Evolutionary conservation across 805 yeast genomes (phyloP).

Genomic region (Ogataea allantospora): DNA sequence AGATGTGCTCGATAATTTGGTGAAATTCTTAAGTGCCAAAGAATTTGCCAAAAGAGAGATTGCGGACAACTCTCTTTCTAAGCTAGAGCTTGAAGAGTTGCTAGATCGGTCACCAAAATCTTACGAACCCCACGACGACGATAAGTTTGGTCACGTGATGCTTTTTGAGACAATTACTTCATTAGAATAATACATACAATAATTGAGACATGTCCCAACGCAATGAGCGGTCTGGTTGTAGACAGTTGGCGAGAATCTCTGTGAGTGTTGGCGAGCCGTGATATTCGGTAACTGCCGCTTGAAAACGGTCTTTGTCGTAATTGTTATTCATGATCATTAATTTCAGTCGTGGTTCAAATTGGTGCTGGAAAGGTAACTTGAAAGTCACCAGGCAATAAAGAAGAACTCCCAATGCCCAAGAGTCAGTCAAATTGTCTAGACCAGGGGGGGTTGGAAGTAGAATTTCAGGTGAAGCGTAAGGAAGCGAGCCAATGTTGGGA

Average conservation of each 20-base stretch:
- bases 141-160: slow-evolving; percentile 27
- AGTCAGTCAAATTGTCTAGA: slow-evolving; percentile 68
- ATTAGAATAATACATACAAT: slow-evolving; percentile 22
- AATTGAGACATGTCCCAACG: slow-evolving; percentile 13
- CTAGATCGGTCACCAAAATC: slow-evolving; percentile 47
- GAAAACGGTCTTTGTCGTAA: slow-evolving; percentile 48
- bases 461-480: slow-evolving; percentile 90
- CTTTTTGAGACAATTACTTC: slow-evolving; percentile 38
- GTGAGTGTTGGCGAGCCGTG: slow-evolving; percentile 1
- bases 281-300: slow-evolving; percentile 25
- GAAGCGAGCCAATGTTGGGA: slow-evolving; percentile 81
- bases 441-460: slow-evolving; percentile 57
- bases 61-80: slow-evolving; percentile 31
- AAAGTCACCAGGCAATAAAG: slow-evolving; percentile 72
- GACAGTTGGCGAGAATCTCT: slow-evolving; percentile 50
- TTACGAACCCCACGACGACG: slow-evolving; percentile 27
- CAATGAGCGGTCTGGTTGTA: slow-evolving; percentile 48
- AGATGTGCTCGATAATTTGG: slow-evolving; percentile 35
- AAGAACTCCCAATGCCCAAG: slow-evolving; percentile 89
- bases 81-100: slow-evolving; percentile 48
- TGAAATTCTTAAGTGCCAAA: slow-evolving; percentile 39
- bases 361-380: slow-evolving; percentile 77
- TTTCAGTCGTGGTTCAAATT: slow-evolving; percentile 76
- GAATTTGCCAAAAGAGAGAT: slow-evolving; percentile 26
- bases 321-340: slow-evolving; percentile 69